Conservation (phyloP, 352 stramenopile species). For the Plasmopara halstedii region DNA sequence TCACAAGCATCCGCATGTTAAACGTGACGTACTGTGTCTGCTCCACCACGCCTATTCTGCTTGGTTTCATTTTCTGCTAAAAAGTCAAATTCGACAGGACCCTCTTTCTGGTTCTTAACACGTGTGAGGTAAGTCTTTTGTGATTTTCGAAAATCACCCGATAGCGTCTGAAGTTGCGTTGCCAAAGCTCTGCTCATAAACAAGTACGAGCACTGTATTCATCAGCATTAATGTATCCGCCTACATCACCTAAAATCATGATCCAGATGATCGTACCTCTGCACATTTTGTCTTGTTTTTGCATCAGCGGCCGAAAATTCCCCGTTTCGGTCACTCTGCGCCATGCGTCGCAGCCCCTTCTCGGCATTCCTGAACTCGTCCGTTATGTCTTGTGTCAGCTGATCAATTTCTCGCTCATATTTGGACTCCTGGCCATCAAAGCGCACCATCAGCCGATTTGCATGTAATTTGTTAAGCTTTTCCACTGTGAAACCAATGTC, state of each 20-base stretch:
- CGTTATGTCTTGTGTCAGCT: slow-evolving; percentile 73
- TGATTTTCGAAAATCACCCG: slow-evolving; percentile 93
- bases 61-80: slow-evolving; percentile 66
- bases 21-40: slow-evolving; percentile 13
- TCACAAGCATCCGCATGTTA: not conserved
- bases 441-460: slow-evolving; percentile 80
- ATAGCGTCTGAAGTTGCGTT: slow-evolving; percentile 96
- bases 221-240: not conserved
- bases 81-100: slow-evolving; percentile 90
- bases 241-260: not conserved
- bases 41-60: slow-evolving; percentile 36
- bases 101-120: slow-evolving; percentile 96
- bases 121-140: slow-evolving; percentile 97
- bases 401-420: slow-evolving; percentile 80
- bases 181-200: slow-evolving; percentile 70
- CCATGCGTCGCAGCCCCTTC: slow-evolving; percentile 68
- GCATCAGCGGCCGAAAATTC: slow-evolving; percentile 71
- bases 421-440: slow-evolving; percentile 82
- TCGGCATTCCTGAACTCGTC: slow-evolving; percentile 76
- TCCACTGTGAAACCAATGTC: slow-evolving; percentile 46
- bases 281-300: slow-evolving; percentile 82
- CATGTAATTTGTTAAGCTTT: slow-evolving; percentile 77
- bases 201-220: not conserved
- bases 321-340: slow-evolving; percentile 37
- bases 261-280: slow-evolving; percentile 31